Evolutionary conservation across 2,329 filamentous ascomycete genomes (phyloP), one percentile per base, ranked within the genome.

Genomic region (Stagonosporopsis tanaceti): DNA sequence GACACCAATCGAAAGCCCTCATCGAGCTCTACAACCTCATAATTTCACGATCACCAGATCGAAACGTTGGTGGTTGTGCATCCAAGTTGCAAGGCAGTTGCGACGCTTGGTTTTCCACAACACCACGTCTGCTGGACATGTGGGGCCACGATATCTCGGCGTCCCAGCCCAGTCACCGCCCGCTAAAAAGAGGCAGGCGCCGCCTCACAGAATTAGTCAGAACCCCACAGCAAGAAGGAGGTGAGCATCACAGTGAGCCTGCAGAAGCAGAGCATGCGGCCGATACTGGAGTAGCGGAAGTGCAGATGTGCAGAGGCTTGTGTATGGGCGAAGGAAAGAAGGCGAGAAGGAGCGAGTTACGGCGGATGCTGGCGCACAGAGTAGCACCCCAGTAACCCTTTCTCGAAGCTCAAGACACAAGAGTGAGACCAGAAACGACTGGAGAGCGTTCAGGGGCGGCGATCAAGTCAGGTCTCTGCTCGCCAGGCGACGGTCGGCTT

Each of bases 11-110:
- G 63, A 67, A 60, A 65, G 63, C 59, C 46, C 58, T 63, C 27
- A 48, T 51, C 46, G 57, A 72, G 64, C 35, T 71, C 52, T 65
- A 62, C 54, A 51, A 64, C 53, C 50, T 63, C 58, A 50, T 9
- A 37, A 37, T 30, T 51, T 57, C 41, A 50, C 38, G 28, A 15
- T 22, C 37, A 30, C n/a, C 32, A 2, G 12, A 35, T 24, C 20
- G 51, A 32, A 14, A 32, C 39, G 38, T 52, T 27, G 63, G 30
- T 59, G 56, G 59, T 27, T 22, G 62, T 67, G 68, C 64, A 68
- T 44, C 45, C 34, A 39, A 40, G 53, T 47, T 68, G 63, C 45
- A 65, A 66, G 47, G 52, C 32, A 6, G n/a, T 44, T n/a, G 22
- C 14, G 52, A 35, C 27, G 25, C 55, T 48, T 64, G 59, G 42